Evolutionary conservation across 2,329 filamentous ascomycete genomes (phyloP), one percentile per base, ranked within the genome.

Genomic region (Atkinsonella hypoxylon): DNA sequence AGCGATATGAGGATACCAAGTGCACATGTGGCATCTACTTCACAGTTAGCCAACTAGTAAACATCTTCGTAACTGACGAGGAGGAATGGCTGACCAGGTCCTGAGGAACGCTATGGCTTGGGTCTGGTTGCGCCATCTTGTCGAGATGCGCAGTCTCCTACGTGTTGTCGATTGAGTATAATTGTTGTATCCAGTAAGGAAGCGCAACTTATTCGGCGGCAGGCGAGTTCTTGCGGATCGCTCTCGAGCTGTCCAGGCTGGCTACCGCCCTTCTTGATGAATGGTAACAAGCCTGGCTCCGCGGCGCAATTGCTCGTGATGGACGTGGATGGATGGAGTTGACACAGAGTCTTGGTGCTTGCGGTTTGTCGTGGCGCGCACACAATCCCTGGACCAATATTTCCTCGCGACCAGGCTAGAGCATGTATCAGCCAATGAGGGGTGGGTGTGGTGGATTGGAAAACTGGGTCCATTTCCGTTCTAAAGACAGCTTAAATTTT

Each of bases 1-100:
- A 96, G 60, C 85, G 80, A 65, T 85, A 86, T 40, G 83, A 84
- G 46, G 89, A 96, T 56, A 96, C 75, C 55, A 96, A 81, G 67
- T 97, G 91, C 59, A 96, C 81, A 71, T 97, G 91, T 49, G 83
- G 84, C 63, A 94, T 79, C 87, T 93, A 63, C 17, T 34, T 31
- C 11, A 40, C 18, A 9, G 40, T 9, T 42, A 53, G 47, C 64
- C 31, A 65, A 57, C 50, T 44, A 47, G 26, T 32, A 49, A n/a
- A 26, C 50, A 44, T 52, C 41, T 31, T 13, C 1, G n/a, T 47
- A 18, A 6, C 2, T 17, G 11, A 49, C 45, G 47, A 44, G 47
- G 49, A 40, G 31, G 40, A 43, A 34, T 15, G 34, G 58, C 69
- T 50, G 61, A 71, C 69, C 52, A 71, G 62, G 56, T 71, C 69